A percentile compares a stretch with the other conserved stretches of the same genome.
Evolutionary conservation across 2,329 filamentous ascomycete genomes (phyloP).

Genomic region (Didymosphaeria variabile): DNA sequence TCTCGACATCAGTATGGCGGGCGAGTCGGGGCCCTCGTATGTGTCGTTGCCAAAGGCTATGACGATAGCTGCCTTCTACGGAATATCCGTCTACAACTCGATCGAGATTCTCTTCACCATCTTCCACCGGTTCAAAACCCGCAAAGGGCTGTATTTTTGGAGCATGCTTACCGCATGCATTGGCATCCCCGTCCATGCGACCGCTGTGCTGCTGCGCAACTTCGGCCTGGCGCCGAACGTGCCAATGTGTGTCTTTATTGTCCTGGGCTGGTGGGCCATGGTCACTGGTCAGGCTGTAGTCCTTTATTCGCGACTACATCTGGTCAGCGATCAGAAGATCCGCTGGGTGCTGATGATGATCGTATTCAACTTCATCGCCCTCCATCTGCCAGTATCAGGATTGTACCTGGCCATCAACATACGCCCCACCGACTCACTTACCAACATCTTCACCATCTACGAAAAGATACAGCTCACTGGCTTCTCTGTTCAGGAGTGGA

Average conservation of each 20-base stretch:
- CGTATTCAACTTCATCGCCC: conserved; percentile 59
- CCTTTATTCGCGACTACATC: conserved; percentile 67
- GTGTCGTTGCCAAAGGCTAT: conserved; percentile 18
- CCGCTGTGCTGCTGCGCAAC: conserved; percentile 56
- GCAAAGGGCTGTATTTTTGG: conserved; percentile 59
- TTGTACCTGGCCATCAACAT: conserved; percentile 61
- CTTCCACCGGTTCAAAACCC: conserved; percentile 56
- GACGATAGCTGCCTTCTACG: conserved; percentile 32
- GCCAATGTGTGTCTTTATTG: conserved; percentile 53
- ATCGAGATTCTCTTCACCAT: conserved; percentile 57
- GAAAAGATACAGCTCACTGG: conserved; percentile 54
- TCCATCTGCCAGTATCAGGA: conserved; percentile 63
- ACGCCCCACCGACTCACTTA: conserved; percentile 36
- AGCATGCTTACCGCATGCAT: conserved; percentile 54
- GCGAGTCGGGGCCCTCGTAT: background rate
- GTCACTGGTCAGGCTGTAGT: conserved; percentile 69
- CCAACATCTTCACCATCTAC: conserved; percentile 46
- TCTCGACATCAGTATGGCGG: conserved; percentile 2
- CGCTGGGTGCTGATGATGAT: conserved; percentile 65
- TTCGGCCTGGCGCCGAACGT: conserved; percentile 49
- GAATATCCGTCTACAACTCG: conserved; percentile 46
- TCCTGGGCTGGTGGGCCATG: conserved; percentile 68
- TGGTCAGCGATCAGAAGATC: conserved; percentile 63
- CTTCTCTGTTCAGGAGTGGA: conserved; percentile 50
- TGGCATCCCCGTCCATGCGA: conserved; percentile 55